Evolutionary conservation across 2,329 filamentous ascomycete species (phyloP).

Genomic region (Ramularia endophylla): DNA sequence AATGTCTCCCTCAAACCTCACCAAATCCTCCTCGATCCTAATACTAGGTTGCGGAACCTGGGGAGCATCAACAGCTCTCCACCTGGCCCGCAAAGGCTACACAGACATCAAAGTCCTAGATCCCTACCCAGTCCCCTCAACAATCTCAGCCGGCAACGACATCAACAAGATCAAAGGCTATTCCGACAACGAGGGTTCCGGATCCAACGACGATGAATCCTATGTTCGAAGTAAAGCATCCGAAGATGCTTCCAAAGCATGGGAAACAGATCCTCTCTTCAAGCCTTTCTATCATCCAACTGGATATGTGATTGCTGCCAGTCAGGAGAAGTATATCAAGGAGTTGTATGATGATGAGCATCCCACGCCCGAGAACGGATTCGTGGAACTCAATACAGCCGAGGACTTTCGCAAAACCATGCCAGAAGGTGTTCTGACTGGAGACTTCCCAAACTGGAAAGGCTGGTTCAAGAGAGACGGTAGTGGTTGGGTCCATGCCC

Average conservation of each 20-base stretch:
- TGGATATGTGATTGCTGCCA: constrained; percentile 44
- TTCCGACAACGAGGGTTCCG: constrained; percentile 17
- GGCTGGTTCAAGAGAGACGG: constrained; percentile 43
- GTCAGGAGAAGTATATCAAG: constrained; percentile 33
- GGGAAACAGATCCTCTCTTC: constrained; percentile 40
- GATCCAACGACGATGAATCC: constrained; percentile 28
- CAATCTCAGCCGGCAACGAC: constrained; percentile 47
- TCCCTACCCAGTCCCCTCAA: constrained; percentile 41
- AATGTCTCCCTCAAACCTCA: not conserved
- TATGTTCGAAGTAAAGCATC: constrained; percentile 31
- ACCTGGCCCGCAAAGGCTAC: constrained; percentile 46
- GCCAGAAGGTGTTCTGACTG: constrained; percentile 47
- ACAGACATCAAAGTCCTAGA: constrained; percentile 46
- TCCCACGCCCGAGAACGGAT: constrained; percentile 20
- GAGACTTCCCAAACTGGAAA: constrained; percentile 46
- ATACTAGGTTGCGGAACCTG: constrained; percentile 49
- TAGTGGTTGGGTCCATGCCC: constrained; percentile 52
- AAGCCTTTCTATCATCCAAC: constrained; percentile 42
- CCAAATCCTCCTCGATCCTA: constrained; percentile 24
- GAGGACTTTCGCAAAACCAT: constrained; percentile 46
- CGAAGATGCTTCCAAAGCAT: constrained; percentile 36
- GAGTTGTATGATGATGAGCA: constrained; percentile 17
- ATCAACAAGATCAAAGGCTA: constrained; percentile 41
- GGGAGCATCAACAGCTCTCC: constrained; percentile 48
- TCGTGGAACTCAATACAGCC: constrained; percentile 32